A percentile compares a stretch with the other conserved stretches of the same genome.
phyloP scores from a whole-genome alignment of 225 moss, liverwort and hornwort genomes.

The Physcomitrium patens region DNA sequence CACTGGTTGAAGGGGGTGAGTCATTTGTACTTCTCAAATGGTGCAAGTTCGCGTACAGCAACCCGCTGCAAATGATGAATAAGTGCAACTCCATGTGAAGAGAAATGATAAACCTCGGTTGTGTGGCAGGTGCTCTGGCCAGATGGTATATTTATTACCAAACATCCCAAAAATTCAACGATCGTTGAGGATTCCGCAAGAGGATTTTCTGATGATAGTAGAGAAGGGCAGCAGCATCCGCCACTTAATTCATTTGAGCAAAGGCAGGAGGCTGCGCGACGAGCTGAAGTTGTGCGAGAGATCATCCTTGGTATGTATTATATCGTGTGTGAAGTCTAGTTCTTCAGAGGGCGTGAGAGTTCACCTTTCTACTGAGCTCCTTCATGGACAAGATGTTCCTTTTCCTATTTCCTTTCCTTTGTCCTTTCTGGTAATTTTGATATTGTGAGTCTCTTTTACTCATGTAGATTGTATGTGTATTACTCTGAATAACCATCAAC shows the following conservation, averaged over 20 bases:
- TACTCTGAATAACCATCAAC: not conserved
- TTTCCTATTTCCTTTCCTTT: no score
- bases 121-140: conserved; percentile 77
- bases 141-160: conserved; percentile 92
- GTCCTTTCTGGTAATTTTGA: no score
- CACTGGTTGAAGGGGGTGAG: conserved; percentile 72
- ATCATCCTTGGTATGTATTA: conserved; percentile 64
- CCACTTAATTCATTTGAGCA: conserved; percentile 73
- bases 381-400: not conserved
- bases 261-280: conserved; percentile 78
- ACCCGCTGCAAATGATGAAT: conserved; percentile 10
- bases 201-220: conserved; percentile 31
- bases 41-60: conserved; percentile 2
- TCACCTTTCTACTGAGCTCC: not conserved
- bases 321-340: not conserved
- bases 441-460: no score
- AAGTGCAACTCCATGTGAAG: conserved; percentile 2
- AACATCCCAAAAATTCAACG: conserved; percentile 55
- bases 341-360: not conserved
- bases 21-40: not conserved
- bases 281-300: conserved; percentile 82
- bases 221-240: conserved; percentile 34
- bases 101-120: conserved; percentile 23
- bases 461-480: not conserved
- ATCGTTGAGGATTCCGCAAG: conserved; percentile 29